phyloP scores from a whole-genome alignment of 2,329 filamentous ascomycete species.

The Pseudopithomyces maydicus region DNA sequence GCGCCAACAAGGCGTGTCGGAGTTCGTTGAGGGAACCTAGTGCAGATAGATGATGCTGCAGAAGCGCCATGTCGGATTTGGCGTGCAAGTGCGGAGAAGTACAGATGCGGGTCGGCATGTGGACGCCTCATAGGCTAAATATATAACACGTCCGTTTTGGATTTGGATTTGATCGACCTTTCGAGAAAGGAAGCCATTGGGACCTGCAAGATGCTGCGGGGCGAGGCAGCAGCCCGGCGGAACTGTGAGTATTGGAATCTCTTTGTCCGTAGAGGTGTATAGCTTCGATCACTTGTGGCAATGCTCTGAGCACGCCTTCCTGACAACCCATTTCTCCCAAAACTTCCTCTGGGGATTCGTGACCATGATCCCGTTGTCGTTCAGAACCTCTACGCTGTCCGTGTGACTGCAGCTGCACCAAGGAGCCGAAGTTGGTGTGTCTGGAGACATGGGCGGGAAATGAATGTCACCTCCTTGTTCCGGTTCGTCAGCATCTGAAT shows the following conservation, averaged over 20 bases:
- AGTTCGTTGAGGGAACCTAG: not conserved
- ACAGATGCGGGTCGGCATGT: not conserved
- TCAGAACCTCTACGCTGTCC: conserved; percentile 51
- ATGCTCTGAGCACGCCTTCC: conserved; percentile 51
- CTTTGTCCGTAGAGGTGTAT: not conserved
- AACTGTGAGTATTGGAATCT: not conserved
- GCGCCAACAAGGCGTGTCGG: not conserved
- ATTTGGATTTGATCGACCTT: not conserved
- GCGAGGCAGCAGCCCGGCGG: not conserved
- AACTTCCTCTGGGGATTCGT: conserved; percentile 57
- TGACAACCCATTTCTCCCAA: conserved; percentile 62
- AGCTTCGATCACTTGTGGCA: conserved; percentile 37
- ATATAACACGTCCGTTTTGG: not conserved
- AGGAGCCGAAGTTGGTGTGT: conserved; percentile 52
- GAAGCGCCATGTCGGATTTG: not conserved
- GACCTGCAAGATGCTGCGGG: not conserved
- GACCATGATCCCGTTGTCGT: conserved; percentile 55
- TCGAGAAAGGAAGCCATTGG: not conserved
- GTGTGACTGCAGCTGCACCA: conserved; percentile 54
- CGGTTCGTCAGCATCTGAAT: conserved; percentile 43
- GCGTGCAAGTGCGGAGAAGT: not conserved
- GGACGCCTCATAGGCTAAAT: conserved; percentile 3
- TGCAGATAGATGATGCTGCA: conserved; percentile 3
- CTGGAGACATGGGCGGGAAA: conserved; percentile 52
- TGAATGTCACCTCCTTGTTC: conserved; percentile 50